Conservation (phyloP, 768 basidiomycete species). For the Leccinum longicurvipes region DNA sequence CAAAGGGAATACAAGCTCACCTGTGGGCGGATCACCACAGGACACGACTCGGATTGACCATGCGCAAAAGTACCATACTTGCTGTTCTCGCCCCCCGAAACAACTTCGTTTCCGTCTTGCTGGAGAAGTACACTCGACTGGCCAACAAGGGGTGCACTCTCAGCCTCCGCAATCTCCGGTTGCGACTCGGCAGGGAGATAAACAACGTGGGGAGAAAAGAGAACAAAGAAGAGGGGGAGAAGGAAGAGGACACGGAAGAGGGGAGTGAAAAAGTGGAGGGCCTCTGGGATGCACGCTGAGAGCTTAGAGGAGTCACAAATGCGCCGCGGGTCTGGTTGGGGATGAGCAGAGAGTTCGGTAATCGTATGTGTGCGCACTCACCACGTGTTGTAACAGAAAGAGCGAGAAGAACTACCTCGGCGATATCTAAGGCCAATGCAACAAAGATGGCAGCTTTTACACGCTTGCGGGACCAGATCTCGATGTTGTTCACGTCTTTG, state of each 20-base stretch:
- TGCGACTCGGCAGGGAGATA: constrained; percentile 42
- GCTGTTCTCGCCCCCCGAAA: constrained; percentile 34
- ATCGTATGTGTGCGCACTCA: constrained; percentile 21
- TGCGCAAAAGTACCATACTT: constrained; percentile 74
- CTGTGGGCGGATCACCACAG: neutral
- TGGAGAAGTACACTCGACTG: constrained; percentile 55
- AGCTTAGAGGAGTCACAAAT: constrained; percentile 23
- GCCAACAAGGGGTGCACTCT: constrained; percentile 27
- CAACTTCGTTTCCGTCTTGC: constrained; percentile 40
- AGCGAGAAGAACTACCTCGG: constrained; percentile 54
- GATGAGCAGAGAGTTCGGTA: neutral
- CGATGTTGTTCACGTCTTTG: constrained; percentile 71
- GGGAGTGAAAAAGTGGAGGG: constrained; percentile 54
- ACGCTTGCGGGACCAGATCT: constrained; percentile 62
- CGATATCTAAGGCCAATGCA: constrained; percentile 58
- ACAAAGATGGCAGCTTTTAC: constrained; percentile 52
- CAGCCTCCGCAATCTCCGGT: constrained; percentile 14
- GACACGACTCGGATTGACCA: constrained; percentile 8
- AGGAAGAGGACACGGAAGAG: constrained; percentile 65
- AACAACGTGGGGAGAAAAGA: constrained; percentile 60
- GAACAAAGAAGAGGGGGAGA: constrained; percentile 53
- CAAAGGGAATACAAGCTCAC: constrained; percentile 6
- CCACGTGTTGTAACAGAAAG: constrained; percentile 35
- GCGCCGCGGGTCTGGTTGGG: constrained; percentile 12
- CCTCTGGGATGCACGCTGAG: constrained; percentile 30